Evolutionary conservation across 2,329 filamentous ascomycete genomes (phyloP).

Genomic region (Microsporum audouinii): DNA sequence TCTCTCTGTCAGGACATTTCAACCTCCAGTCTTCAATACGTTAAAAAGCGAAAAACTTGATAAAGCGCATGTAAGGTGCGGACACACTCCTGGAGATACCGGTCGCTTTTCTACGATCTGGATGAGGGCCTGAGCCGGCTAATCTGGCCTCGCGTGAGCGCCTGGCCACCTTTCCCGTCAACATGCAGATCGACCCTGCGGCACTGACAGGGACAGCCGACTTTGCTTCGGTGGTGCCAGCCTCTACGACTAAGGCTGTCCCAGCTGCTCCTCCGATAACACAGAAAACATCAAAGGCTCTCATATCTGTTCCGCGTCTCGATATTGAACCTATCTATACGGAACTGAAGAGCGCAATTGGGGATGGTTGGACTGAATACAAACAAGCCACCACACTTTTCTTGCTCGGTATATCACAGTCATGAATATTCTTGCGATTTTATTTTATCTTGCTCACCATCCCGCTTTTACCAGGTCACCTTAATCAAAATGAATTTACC

Average conservation of each 20-base stretch:
- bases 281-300: slow-evolving; percentile 41
- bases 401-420: slow-evolving; percentile 40
- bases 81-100: not conserved
- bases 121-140: slow-evolving; percentile 31
- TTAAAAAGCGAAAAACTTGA: not conserved
- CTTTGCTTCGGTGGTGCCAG: slow-evolving; percentile 24
- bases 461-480: slow-evolving; percentile 35
- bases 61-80: not conserved
- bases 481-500: slow-evolving; percentile 51
- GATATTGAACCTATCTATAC: slow-evolving; percentile 53
- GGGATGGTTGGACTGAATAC: slow-evolving; percentile 50
- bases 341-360: slow-evolving; percentile 48
- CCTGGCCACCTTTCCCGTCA: slow-evolving; percentile 25
- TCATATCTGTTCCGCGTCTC: slow-evolving; percentile 47
- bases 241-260: slow-evolving; percentile 23
- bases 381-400: slow-evolving; percentile 48
- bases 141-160: slow-evolving; percentile 31
- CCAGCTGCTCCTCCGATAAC: slow-evolving; percentile 14
- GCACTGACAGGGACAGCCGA: slow-evolving; percentile 32
- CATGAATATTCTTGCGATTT: slow-evolving; percentile 2
- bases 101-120: slow-evolving; percentile 15
- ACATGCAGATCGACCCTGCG: slow-evolving; percentile 37
- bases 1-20: too few relatives aligned
- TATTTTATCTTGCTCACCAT: not conserved
- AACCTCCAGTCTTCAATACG: too few relatives aligned